These are phyloP conservation scores for Aquilaria malaccensis DNA, from an alignment of 345 rosid species.

Conservation along the genomic window DNA sequence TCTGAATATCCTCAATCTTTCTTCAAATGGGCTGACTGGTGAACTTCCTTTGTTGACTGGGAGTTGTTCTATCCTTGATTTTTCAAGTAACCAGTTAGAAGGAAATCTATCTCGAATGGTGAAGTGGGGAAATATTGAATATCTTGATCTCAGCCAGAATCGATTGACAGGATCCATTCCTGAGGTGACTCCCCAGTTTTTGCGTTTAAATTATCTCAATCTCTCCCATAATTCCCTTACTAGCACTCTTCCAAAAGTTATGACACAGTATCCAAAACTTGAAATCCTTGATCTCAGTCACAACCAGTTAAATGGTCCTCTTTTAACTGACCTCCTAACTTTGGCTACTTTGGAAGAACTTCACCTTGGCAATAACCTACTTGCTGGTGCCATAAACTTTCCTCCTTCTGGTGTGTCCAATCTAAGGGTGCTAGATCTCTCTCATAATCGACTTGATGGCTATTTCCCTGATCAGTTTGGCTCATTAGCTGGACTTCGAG, in stretches of 20 bases:
- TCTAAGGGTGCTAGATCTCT: constrained; percentile 71
- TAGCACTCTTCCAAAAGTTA: constrained; percentile 54
- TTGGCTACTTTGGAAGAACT: constrained; percentile 71
- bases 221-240: constrained; percentile 72
- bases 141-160: constrained; percentile 88
- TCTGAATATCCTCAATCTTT: constrained; percentile 61
- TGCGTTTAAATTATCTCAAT: constrained; percentile 86
- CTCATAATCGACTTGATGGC: constrained; percentile 64
- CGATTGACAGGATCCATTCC: constrained; percentile 68
- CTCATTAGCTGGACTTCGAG: constrained; percentile 56
- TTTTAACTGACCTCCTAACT: constrained; percentile 51
- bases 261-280: constrained; percentile 71
- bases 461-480: constrained; percentile 67
- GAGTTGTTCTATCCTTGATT: constrained; percentile 69
- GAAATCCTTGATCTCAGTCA: constrained; percentile 79
- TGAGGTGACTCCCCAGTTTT: constrained; percentile 63
- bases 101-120: constrained; percentile 69
- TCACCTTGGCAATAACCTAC: constrained; percentile 56
- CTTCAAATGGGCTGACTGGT: constrained; percentile 69
- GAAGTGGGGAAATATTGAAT: constrained; percentile 79
- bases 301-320: constrained; percentile 60
- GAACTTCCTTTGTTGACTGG: constrained; percentile 92
- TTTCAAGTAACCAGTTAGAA: constrained; percentile 75
- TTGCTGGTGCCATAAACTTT: constrained; percentile 52
- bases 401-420: constrained; percentile 39